Percentiles rank a stretch among this genome's conserved stretches.
phyloP scores from a whole-genome alignment of 1,284 basidiomycete genomes.

The Ustilago nuda region DNA sequence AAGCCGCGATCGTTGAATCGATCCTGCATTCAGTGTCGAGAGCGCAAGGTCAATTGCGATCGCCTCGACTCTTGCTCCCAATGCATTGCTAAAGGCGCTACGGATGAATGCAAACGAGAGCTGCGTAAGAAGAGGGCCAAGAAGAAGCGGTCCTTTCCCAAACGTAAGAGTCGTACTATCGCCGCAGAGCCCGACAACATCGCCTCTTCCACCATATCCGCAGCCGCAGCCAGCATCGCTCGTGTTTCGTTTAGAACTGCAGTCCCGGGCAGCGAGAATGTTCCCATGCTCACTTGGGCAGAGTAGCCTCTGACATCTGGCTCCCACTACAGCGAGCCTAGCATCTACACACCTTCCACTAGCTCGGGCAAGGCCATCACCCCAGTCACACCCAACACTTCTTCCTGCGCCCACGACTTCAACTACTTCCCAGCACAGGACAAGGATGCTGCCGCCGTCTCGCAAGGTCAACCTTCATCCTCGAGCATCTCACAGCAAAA shows the following conservation, averaged over 20 bases:
- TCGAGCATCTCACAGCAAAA: not conserved
- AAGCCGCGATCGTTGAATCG: slow-evolving; percentile 34
- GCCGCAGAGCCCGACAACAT: not conserved
- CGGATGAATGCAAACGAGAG: slow-evolving; percentile 33
- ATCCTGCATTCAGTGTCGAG: slow-evolving; percentile 47
- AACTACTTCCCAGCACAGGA: not conserved
- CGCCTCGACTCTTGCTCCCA: slow-evolving; percentile 42
- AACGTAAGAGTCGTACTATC: slow-evolving; percentile 22
- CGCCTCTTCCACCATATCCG: not conserved
- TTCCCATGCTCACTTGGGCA: slow-evolving; percentile 13
- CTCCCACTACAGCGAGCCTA: slow-evolving; percentile 24
- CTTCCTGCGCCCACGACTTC: slow-evolving; percentile 19
- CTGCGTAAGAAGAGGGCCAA: slow-evolving; percentile 48
- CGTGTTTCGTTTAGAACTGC: slow-evolving; percentile 1
- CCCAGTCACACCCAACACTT: slow-evolving; percentile 35
- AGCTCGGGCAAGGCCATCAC: slow-evolving; percentile 24
- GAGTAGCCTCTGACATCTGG: slow-evolving; percentile 21
- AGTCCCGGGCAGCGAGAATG: not conserved
- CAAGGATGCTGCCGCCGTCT: not conserved
- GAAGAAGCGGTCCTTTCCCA: slow-evolving; percentile 46
- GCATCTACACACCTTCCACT: slow-evolving; percentile 21
- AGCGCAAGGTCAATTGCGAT: slow-evolving; percentile 51
- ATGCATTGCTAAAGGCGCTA: slow-evolving; percentile 32
- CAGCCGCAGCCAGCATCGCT: not conserved
- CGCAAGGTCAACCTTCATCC: not conserved